A percentile compares a stretch with the other conserved stretches of the same genome.
Conservation (phyloP, 2,329 filamentous ascomycete species). For the Penicillium expansum region DNA sequence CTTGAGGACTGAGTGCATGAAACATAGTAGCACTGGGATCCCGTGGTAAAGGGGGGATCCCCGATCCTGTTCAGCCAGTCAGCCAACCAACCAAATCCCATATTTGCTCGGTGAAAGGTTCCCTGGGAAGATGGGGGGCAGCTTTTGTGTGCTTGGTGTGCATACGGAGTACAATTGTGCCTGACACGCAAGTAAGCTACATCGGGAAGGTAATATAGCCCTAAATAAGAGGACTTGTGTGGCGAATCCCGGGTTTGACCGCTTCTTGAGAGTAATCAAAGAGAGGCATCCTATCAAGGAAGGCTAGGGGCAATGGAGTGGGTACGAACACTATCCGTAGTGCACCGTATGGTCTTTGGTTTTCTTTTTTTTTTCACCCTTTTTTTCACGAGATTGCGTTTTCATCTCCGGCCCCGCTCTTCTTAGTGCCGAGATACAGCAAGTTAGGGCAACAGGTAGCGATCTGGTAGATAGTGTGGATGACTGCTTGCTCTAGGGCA, state of each 20-base stretch:
- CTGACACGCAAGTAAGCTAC: neutral
- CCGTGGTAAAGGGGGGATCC: neutral
- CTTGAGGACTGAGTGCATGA: neutral
- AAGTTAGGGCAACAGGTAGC: neutral
- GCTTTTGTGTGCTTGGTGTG: neutral
- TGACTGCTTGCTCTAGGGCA: neutral
- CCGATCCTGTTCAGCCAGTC: neutral
- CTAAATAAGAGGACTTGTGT: neutral
- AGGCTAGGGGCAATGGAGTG: neutral
- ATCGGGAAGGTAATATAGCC: neutral
- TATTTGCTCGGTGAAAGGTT: neutral
- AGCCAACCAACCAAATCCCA: neutral
- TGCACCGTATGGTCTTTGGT: neutral
- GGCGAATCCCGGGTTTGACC: neutral
- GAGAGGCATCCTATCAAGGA: neutral
- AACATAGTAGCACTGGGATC: no score
- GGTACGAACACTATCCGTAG: neutral
- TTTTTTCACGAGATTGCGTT: neutral
- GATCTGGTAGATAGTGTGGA: neutral
- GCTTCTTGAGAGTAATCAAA: neutral
- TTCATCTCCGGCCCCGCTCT: constrained; percentile 11
- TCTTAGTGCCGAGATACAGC: neutral
- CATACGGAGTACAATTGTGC: neutral
- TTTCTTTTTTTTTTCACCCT: neutral
- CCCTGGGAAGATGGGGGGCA: neutral